These are phyloP conservation scores for Lobosporangium transversale DNA, from an alignment of 192 early-diverging fungal genomes.

Conservation along the genomic window DNA sequence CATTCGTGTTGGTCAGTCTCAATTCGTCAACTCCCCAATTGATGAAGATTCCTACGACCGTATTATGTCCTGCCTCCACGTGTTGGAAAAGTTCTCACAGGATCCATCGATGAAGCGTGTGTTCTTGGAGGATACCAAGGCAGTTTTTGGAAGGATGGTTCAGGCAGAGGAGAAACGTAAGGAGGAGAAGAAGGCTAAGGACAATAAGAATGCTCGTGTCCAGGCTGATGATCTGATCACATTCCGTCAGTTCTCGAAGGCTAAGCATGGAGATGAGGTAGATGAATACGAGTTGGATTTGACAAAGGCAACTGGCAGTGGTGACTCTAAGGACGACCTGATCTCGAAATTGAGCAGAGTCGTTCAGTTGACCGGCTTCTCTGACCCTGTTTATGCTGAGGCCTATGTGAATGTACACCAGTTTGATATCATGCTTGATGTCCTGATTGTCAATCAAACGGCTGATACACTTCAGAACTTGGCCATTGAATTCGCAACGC, in stretches of 20 bases:
- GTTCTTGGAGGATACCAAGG: constrained; percentile 67
- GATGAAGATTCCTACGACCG: constrained; percentile 98
- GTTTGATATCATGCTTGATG: constrained; percentile 95
- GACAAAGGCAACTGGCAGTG: constrained; percentile 82
- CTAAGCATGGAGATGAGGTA: constrained; percentile 64
- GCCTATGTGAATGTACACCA: constrained; percentile 97
- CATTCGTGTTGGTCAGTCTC: constrained; percentile 90
- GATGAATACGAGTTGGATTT: constrained; percentile 93
- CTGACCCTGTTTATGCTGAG: constrained; percentile 99
- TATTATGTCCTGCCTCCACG: constrained; percentile 87
- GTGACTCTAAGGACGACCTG: constrained; percentile 77
- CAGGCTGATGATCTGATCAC: constrained; percentile 91
- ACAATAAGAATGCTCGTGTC: constrained; percentile 70
- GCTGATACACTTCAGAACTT: constrained; percentile 94
- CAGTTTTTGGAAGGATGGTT: constrained; percentile 71
- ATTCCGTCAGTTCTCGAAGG: constrained; percentile 89
- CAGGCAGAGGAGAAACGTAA: constrained; percentile 71
- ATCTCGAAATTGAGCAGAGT: constrained; percentile 94
- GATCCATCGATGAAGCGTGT: constrained; percentile 66
- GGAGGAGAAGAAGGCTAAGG: constrained; percentile 72
- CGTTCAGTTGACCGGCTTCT: constrained; percentile 95
- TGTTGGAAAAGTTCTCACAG: constrained; percentile 68
- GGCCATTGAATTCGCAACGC: constrained; percentile 97
- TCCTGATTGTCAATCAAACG: constrained; percentile 98
- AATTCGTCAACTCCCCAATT: constrained; percentile 85